phyloP scores from a whole-genome alignment of 2,329 filamentous ascomycete genomes.

The Microdochium trichocladiopsis region DNA sequence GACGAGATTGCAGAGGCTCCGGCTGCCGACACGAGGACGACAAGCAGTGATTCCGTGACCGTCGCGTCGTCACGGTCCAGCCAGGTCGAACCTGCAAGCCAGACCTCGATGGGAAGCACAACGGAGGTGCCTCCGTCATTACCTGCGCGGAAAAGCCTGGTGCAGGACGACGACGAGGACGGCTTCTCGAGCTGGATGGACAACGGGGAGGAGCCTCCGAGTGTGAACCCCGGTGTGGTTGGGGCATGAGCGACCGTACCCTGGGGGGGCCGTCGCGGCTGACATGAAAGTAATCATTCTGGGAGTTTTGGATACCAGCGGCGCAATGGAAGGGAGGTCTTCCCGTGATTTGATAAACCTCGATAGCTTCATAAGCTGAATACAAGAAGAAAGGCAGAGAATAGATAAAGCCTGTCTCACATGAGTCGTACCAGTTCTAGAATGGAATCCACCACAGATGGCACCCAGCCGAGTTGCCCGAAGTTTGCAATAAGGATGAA shows the following conservation, averaged over 20 bases:
- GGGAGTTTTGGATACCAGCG: not conserved
- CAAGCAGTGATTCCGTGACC: too few species aligned
- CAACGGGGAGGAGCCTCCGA: not conserved
- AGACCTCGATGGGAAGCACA: not conserved
- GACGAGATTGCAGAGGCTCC: not conserved
- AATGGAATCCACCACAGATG: too few species aligned
- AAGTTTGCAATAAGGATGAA: too few species aligned
- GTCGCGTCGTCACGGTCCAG: not conserved
- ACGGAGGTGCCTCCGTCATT: not conserved
- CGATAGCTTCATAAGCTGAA: too few species aligned
- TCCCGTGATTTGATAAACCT: too few species aligned
- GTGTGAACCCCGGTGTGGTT: not conserved
- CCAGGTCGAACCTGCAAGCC: not conserved
- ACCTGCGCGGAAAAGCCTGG: not conserved
- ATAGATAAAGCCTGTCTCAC: too few species aligned
- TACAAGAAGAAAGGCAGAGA: too few species aligned
- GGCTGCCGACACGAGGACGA: not conserved
- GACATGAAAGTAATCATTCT: too few species aligned
- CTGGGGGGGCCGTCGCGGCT: too few species aligned
- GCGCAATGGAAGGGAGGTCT: too few species aligned
- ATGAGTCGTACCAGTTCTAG: too few species aligned
- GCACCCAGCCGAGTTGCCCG: too few species aligned
- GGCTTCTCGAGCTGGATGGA: not conserved
- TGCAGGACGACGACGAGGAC: not conserved
- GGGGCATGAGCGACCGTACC: not conserved